Base-by-base conservation (phyloP, 495 filamentous ascomycete species). In the Lasiosphaeriaceae sp. region DNA sequence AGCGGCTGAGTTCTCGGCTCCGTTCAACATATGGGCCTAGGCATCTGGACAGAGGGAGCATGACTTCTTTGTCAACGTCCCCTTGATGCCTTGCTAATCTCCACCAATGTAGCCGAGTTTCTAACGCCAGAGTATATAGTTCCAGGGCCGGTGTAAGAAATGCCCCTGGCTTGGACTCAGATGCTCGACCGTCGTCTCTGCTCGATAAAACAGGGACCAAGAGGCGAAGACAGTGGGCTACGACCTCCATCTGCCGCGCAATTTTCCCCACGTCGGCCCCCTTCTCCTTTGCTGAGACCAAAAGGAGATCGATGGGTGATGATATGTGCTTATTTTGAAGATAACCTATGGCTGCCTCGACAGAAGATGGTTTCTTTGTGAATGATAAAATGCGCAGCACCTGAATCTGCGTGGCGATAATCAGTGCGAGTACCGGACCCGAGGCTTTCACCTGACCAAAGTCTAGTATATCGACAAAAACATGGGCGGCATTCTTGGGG, bases 71-170 rank as follows among this genome's bases (percentile, higher is more conserved):
- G 22, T 78, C 78, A 19, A 82, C 67, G 54, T 95, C 80, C 16
- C 79, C 84, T 20, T 83, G 61, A 65, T 94, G 91, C n/a, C 79
- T 77, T 4, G 84, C 83, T 31, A 92, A 49, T 35, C 76, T 83
- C 90, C 90, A 93, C 72, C 86, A 90, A 52, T 81, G 71, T 16
- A 82, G 69, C 7, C 89, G 82, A 31, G 83, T 77, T 49, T 84
- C 80, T 14, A 96, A 73, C 2, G 85, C 89, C 0, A 90, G 61
- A 1, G 80, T 66, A 61, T 96, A 90, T 11, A 95, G 66, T 37
- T 75, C 78, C 14, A 95, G 74, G 0, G 78, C 76, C 0, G 79
- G 74, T 29, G 77, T 77, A 0, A 90, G 86, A 24, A 80, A 80
- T n/a, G 86, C 62, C 41, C 70, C 74, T 0, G 84, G 72, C 20